phyloP scores from a whole-genome alignment of 495 filamentous ascomycete species.

The Hypoxylon crocopeplum region DNA sequence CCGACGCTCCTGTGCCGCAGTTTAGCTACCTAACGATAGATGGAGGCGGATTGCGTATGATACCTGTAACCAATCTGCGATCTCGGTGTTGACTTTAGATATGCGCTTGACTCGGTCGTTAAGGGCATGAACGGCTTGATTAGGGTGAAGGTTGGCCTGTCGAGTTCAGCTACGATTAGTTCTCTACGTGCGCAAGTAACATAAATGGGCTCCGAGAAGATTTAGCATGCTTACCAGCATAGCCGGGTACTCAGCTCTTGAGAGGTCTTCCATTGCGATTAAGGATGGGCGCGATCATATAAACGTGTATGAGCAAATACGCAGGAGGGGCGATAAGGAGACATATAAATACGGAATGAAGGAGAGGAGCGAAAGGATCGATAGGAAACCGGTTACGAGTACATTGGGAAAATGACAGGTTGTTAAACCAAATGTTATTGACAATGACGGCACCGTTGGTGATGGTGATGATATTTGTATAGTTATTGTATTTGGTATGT shows the following conservation, averaged over 20 bases:
- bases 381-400: not conserved
- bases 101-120: slow-evolving; percentile 90
- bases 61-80: slow-evolving; percentile 98
- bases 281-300: slow-evolving; percentile 50
- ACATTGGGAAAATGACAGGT: slow-evolving; percentile 25
- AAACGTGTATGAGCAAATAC: slow-evolving; percentile 23
- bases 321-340: slow-evolving; percentile 36
- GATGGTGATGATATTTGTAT: slow-evolving; percentile 25
- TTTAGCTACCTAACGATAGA: slow-evolving; percentile 17
- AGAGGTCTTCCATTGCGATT: slow-evolving; percentile 71
- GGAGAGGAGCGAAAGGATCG: slow-evolving; percentile 28
- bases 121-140: slow-evolving; percentile 82
- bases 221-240: slow-evolving; percentile 76
- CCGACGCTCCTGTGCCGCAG: slow-evolving; percentile 77
- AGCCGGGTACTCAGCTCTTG: slow-evolving; percentile 91
- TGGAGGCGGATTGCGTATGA: slow-evolving; percentile 25
- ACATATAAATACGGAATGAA: slow-evolving; percentile 40
- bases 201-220: not conserved
- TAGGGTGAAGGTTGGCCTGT: slow-evolving; percentile 82
- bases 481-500: slow-evolving; percentile 7
- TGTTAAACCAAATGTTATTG: slow-evolving; percentile 23
- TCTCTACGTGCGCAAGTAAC: not conserved
- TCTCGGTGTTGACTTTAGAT: slow-evolving; percentile 83
- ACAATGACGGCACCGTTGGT: slow-evolving; percentile 14
- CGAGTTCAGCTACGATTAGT: slow-evolving; percentile 18